phyloP scores from a whole-genome alignment of 805 yeast genomes.

The Teunomyces tritomae region DNA sequence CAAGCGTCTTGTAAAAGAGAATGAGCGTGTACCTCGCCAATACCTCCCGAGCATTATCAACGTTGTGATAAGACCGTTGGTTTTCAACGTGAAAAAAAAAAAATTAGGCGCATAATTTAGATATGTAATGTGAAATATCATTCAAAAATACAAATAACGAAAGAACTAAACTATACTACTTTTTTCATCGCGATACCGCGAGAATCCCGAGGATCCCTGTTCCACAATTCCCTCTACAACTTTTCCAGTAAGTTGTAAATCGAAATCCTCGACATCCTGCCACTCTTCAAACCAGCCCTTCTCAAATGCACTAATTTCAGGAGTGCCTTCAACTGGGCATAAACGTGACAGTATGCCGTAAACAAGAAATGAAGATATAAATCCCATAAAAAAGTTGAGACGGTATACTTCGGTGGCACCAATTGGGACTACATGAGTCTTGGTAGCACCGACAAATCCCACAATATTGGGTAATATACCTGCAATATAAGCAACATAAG shows the following conservation, averaged over 20 bases:
- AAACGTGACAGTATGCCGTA: conserved; percentile 52
- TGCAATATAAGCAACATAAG: conserved; percentile 71
- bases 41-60: background rate
- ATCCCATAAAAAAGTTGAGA: conserved; percentile 77
- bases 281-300: conserved; percentile 63
- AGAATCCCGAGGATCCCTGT: background rate
- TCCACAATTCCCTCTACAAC: background rate
- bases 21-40: background rate
- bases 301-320: conserved; percentile 39
- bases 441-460: conserved; percentile 84
- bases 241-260: conserved; percentile 29
- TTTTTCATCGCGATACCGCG: conserved; percentile 4
- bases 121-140: background rate
- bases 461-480: conserved; percentile 83
- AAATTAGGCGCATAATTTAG: background rate
- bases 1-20: background rate
- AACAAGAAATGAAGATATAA: conserved; percentile 52
- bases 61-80: background rate
- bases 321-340: conserved; percentile 49
- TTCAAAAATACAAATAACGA: background rate
- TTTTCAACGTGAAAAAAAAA: background rate
- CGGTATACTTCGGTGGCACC: conserved; percentile 77
- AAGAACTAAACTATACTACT: conserved; percentile 2
- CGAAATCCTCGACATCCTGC: conserved; percentile 64
- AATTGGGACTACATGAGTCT: conserved; percentile 62